Evolutionary conservation across 2,329 filamentous ascomycete genomes (phyloP), one percentile per base, ranked within the genome.

Genomic region (Fusarium dimerum): DNA sequence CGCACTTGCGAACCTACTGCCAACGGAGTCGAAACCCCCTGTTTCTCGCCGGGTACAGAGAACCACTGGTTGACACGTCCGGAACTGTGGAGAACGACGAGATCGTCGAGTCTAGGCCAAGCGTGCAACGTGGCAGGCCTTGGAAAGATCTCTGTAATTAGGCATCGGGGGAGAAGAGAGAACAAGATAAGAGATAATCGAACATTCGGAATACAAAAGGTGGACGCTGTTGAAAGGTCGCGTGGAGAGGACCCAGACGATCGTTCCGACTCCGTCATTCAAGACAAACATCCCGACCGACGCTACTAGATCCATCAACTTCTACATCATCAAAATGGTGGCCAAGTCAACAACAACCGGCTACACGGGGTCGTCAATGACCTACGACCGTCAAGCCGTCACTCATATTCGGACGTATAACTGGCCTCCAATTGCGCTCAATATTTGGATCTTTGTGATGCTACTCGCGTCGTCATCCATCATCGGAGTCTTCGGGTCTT

Each of bases 391-490:
- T 41, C 73, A 73, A 50, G 61, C 74, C 39, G 65, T 73, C 54
- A 76, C 67, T 45, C 71, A 75, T 58, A 68, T 84, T 5, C 80
- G 82, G 65, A 79, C 79, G 40, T 88, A 88, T 75, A 83, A 84
- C 72, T 88, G 85, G 85, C 85, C 85, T 16, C 82, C 83, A n/a
- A 69, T 83, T 49, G 82, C 86, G 69, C 76, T 88, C 52, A 87
- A 87, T 65, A 71, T 87, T 46, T 87, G 85, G 83, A 82, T 88
- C 65, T 73, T 88, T 45, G 73, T 87, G 59, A 87, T 88, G 80
- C 73, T 88, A 11, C 74, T 84, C 5, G 78, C 82, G 2, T 79
- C 82, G 6, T 74, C 77, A 48, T 79, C 78, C 48, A 80, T 86
- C 55, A 75, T 88, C 40, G 85, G 85, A 47, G 78, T 87, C 17